Conservation (phyloP, 2,329 filamentous ascomycete species). For the Scedosporium dehoogii region DNA sequence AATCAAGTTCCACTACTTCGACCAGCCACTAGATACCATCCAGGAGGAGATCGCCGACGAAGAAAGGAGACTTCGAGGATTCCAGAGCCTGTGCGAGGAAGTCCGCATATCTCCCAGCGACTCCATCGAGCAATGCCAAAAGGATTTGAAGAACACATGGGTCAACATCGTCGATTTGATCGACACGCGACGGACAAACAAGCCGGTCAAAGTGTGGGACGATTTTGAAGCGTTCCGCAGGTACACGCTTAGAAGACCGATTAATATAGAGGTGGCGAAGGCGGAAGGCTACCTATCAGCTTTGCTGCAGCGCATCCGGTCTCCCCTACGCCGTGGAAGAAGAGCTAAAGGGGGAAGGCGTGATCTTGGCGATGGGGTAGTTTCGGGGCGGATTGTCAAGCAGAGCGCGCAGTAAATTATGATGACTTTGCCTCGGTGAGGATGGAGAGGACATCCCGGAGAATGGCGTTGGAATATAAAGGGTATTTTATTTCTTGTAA, state of each 20-base stretch:
- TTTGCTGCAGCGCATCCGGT: conserved; percentile 12
- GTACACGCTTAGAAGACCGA: conserved; percentile 16
- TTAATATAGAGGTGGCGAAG: conserved; percentile 15
- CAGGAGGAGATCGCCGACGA: conserved; percentile 10
- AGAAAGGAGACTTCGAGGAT: conserved; percentile 14
- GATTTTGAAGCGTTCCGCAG: conserved; percentile 16
- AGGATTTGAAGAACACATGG: conserved; percentile 14
- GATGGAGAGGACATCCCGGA: too few species aligned
- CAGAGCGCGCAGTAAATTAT: neutral
- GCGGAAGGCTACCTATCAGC: conserved; percentile 14
- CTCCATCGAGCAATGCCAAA: conserved; percentile 15
- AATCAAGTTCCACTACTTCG: conserved; percentile 19
- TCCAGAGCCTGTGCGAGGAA: conserved; percentile 9
- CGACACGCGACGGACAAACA: conserved; percentile 16
- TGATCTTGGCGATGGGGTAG: neutral
- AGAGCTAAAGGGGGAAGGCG: conserved; percentile 28
- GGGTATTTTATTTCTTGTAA: too few species aligned
- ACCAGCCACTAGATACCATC: conserved; percentile 8
- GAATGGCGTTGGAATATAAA: too few species aligned
- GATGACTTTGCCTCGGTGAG: neutral
- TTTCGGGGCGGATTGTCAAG: neutral
- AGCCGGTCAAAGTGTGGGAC: conserved; percentile 16
- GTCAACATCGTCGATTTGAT: conserved; percentile 23
- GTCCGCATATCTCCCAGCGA: conserved; percentile 14
- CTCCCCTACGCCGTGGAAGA: conserved; percentile 30